Evolutionary conservation across 2,329 filamentous ascomycete genomes (phyloP).

Genomic region (Hypoxylon sp.): DNA sequence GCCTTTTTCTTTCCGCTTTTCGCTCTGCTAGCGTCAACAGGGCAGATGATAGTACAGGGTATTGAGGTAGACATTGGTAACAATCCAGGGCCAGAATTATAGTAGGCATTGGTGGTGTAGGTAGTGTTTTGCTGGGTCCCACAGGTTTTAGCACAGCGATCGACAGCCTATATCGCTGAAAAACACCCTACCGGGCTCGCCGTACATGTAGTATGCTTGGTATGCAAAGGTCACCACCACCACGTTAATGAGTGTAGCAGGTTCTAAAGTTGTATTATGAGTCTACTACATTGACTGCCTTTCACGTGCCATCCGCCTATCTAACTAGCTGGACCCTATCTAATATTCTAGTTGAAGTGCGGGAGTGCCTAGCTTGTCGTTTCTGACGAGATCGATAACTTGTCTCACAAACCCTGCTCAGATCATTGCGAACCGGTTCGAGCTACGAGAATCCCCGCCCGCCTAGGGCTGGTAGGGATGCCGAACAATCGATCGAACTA

Average conservation of each 20-base stretch:
- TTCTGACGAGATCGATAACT: conserved; percentile 9
- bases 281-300: not conserved
- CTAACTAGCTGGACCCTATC: conserved; percentile 2
- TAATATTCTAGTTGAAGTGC: not conserved
- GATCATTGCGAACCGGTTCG: conserved; percentile 18
- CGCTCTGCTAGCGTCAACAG: not conserved
- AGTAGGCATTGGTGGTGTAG: no score
- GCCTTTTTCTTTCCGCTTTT: not conserved
- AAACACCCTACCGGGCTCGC: no score
- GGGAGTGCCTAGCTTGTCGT: conserved; percentile 9
- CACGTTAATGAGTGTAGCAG: not conserved
- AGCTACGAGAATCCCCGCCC: not conserved
- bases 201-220: no score
- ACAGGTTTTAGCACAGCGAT: conserved; percentile 20
- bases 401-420: conserved; percentile 31
- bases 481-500: not conserved
- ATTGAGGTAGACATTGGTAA: no score
- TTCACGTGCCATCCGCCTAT: not conserved
- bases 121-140: conserved; percentile 29
- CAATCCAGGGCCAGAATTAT: no score
- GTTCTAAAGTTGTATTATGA: no score
- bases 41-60: not conserved
- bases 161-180: conserved; percentile 17
- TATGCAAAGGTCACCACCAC: no score
- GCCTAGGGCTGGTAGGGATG: not conserved